These are phyloP conservation scores for Rhizophagus sp. DNA, from an alignment of 192 early-diverging fungal genomes.

Conservation along the genomic window DNA sequence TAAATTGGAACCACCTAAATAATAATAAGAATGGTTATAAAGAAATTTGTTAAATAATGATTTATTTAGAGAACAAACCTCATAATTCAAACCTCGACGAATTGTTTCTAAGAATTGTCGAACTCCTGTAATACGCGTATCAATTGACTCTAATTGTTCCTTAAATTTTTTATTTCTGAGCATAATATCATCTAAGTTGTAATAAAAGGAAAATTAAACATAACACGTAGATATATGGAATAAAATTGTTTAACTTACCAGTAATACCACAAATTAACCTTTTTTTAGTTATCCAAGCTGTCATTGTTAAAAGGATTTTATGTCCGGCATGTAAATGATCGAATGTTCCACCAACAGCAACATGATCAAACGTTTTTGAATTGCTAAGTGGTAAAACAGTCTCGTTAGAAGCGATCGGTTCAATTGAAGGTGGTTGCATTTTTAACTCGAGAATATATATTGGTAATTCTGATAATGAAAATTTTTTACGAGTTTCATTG, in stretches of 20 bases:
- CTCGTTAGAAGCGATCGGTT: neutral
- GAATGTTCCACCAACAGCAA: constrained; percentile 92
- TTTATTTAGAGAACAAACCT: constrained; percentile 34
- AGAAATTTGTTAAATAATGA: neutral
- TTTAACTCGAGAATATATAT: constrained; percentile 9
- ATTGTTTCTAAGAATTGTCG: constrained; percentile 58
- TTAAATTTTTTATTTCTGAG: constrained; percentile 70
- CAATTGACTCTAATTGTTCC: constrained; percentile 68
- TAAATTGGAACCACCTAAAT: constrained; percentile 66
- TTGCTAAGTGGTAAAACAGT: neutral
- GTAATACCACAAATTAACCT: constrained; percentile 73
- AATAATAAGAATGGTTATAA: neutral
- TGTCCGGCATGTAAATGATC: constrained; percentile 96
- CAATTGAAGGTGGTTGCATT: neutral
- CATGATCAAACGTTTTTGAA: constrained; percentile 44
- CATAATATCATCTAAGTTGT: constrained; percentile 54
- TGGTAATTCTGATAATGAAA: neutral
- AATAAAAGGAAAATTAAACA: constrained; percentile 20
- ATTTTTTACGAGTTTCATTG: constrained; percentile 18
- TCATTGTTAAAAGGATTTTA: constrained; percentile 87
- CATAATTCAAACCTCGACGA: constrained; percentile 46
- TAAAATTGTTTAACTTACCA: constrained; percentile 47
- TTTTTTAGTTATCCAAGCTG: constrained; percentile 66
- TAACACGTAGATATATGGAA: neutral
- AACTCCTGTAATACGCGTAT: constrained; percentile 60